These are phyloP conservation scores for Paraglomus occultum DNA, from an alignment of 192 early-diverging fungal species.

Conservation along the genomic window DNA sequence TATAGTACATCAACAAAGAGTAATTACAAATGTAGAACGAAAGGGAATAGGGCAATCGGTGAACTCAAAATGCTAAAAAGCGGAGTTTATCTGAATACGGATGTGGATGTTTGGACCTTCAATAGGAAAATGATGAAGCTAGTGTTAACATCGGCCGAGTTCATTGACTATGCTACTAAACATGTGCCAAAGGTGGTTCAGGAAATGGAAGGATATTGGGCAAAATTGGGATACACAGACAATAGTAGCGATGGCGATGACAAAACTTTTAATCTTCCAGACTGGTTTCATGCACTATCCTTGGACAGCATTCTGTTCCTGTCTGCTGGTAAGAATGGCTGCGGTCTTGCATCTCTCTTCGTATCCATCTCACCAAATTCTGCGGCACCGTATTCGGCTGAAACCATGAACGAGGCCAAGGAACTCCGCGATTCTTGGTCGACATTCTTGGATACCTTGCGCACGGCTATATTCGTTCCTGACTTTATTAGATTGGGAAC, in stretches of 20 bases:
- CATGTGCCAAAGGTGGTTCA: neutral
- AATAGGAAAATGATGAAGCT: slow-evolving; percentile 20
- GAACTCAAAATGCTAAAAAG: slow-evolving; percentile 2
- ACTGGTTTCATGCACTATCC: slow-evolving; percentile 8
- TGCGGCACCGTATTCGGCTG: neutral
- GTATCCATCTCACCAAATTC: neutral
- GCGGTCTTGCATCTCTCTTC: too few species aligned
- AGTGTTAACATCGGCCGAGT: slow-evolving; percentile 5
- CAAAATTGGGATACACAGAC: neutral
- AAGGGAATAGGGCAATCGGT: slow-evolving; percentile 3
- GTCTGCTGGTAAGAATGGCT: neutral
- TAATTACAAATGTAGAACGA: neutral
- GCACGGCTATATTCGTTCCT: neutral
- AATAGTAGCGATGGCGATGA: neutral
- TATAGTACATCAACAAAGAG: slow-evolving; percentile 17
- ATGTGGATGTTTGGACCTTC: slow-evolving; percentile 12
- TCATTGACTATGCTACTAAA: neutral
- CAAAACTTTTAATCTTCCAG: slow-evolving; percentile 2
- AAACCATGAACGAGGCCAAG: neutral
- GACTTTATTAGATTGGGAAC: slow-evolving; percentile 1
- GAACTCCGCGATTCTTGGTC: neutral
- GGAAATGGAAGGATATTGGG: slow-evolving; percentile 26
- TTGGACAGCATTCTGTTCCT: neutral
- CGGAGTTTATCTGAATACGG: slow-evolving; percentile 18
- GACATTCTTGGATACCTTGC: neutral